Evolutionary conservation across 306 rosid genomes (phyloP), one percentile per base, ranked within the genome.

Genomic region (Rubus idaeus): DNA sequence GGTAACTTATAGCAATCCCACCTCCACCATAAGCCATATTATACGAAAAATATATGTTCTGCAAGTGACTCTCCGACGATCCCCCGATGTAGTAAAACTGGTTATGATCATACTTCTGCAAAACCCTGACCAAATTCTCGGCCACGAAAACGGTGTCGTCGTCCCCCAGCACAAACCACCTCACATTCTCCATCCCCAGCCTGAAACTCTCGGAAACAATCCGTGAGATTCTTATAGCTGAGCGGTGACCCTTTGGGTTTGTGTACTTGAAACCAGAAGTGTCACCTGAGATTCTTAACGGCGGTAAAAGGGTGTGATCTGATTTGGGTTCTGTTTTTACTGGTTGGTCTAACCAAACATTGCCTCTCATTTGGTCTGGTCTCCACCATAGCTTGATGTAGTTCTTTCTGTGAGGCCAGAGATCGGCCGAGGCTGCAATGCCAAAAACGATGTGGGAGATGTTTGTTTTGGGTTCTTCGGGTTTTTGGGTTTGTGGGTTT

Each of bases 141-240:
- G 90, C 49, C 0, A 90, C 84, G 64, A 91, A 91, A 4, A 91
- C 70, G 0, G 96, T 90, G 68, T 92, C 97, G 39, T 92, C 96
- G 64, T 92, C 97, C 4, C 96, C 97, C 91, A 88, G 84, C 55
- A 92, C 96, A 39, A 92, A 82, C 97, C 96, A 92, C 76, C 97
- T 82, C 62, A 86, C 93, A 47, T 60, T 74, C 61, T 84, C 40
- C 84, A 87, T 66, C 4, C 88, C 90, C 0, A 83, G 68, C 75
- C 90, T 60, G 17, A 87, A 53, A 1, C 88, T 85, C 70, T 92
- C 97, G 0, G 97, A 88, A 0, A 92, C 87, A 35, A 92, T 88
- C 11, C 95, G 71, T 1, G 95, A 93, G 44, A 90, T 90, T 21
- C 96, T 64, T 7, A 93, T 86, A 2, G 91, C 96, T 0, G 95